phyloP scores from a whole-genome alignment of 352 stramenopile genomes.

The Phytophthora pseudosyringae region DNA sequence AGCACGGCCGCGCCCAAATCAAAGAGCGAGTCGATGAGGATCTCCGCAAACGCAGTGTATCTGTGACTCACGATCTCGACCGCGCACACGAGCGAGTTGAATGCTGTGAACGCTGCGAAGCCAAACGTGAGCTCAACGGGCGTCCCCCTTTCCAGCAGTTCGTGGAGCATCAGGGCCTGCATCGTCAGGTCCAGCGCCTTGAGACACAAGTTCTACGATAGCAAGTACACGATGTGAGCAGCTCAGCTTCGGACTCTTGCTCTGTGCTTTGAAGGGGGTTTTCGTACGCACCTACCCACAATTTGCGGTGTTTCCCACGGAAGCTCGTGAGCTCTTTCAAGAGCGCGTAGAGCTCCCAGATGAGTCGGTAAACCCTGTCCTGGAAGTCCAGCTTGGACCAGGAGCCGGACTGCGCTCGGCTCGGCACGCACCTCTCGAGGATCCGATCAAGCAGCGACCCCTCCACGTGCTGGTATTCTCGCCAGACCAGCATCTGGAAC shows the following conservation, averaged over 20 bases:
- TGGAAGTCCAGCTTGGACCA: constrained; percentile 3
- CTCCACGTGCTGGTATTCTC: constrained; percentile 17
- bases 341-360: constrained; percentile 27
- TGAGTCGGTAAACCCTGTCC: constrained; percentile 6
- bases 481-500: constrained; percentile 36
- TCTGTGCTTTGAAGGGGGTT: no score
- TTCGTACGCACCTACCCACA: constrained; percentile 39
- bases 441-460: constrained; percentile 9
- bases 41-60: constrained; percentile 38
- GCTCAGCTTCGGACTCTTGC: no score
- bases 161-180: constrained; percentile 30
- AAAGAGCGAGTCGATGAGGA: constrained; percentile 49
- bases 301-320: constrained; percentile 37
- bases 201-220: constrained; percentile 40
- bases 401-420: constrained; percentile 1
- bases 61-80: constrained; percentile 22
- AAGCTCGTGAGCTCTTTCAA: constrained; percentile 37
- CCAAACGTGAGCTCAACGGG: constrained; percentile 29
- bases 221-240: neutral
- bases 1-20: constrained; percentile 40
- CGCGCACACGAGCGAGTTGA: constrained; percentile 38
- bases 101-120: constrained; percentile 26
- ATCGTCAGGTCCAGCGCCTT: constrained; percentile 44
- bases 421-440: constrained; percentile 5
- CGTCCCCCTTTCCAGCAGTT: constrained; percentile 37